Evolutionary conservation across 2,329 filamentous ascomycete genomes (phyloP), one percentile per base, ranked within the genome.

Genomic region (Diaporthe sp.): DNA sequence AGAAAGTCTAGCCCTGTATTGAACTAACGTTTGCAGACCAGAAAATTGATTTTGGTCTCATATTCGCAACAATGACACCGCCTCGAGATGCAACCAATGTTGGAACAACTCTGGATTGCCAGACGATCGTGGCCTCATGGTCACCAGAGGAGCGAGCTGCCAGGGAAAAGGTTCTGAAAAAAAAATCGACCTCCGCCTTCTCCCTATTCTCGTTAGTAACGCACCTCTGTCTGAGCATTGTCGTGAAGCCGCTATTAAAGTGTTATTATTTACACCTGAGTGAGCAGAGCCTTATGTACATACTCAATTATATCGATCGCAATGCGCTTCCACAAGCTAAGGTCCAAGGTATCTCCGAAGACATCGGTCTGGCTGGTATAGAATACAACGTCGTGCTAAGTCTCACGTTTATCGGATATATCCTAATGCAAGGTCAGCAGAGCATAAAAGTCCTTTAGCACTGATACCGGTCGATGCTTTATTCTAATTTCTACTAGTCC

Each of bases 81-180:
- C 30, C 17, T 8, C 42, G 42, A 47, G 42, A 9, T 47, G 1
- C 55, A 58, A 7, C 33, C 9, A n/a, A 35, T n/a, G 9, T n/a
- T 38, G 9, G 9, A 38, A 58, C 55, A n/a, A 38, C 55, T 38
- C 7, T 58, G 30, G 19, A 58, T 22, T 38, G 38, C 55, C 55
- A 38, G 19, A 15, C 55, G 19, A 58, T 58, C 19, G 55, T 58
- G 55, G 55, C 33, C 19, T 58, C 55, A 38, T 58, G 55, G 55
- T 58, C 55, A 58, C 55, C 33, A 38, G 55, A 58, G 55, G 55
- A 58, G 55, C 55, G 55, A 58, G 55, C 30, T 38, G 55, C 19
- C 6, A 58, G 33, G 55, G 55, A 58, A 13, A 58, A 58, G 55
- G 13, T 19, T 6, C 10, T 58, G 33, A 38, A 58, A n/a, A 33